Evolutionary conservation across 1,284 basidiomycete genomes (phyloP).

Genomic region (Boletus nobilissimus): DNA sequence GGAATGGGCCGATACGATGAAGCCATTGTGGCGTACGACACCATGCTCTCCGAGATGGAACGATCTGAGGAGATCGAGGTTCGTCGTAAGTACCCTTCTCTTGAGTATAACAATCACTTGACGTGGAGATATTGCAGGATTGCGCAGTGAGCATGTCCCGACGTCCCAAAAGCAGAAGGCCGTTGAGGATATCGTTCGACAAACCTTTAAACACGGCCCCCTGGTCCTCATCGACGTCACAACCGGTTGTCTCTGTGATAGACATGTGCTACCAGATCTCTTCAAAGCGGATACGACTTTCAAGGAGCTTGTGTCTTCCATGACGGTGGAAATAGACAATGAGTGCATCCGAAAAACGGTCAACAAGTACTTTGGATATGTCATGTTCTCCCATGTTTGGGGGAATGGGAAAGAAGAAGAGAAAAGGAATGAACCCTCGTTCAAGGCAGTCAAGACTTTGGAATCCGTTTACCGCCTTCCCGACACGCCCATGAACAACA

Average conservation of each 20-base stretch:
- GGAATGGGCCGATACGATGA: conserved; percentile 7
- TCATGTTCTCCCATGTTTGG: conserved; percentile 21
- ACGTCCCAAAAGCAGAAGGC: neutral
- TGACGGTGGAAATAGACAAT: neutral
- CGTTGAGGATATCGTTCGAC: neutral
- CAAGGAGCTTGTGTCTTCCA: conserved; percentile 11
- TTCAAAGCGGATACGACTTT: conserved; percentile 8
- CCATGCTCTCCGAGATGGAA: conserved; percentile 9
- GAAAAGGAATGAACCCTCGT: conserved; percentile 3
- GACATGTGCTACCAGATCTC: neutral
- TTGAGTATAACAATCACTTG: neutral
- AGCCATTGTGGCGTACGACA: conserved; percentile 5
- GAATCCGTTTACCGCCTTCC: neutral
- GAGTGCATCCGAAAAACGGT: neutral
- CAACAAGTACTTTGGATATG: conserved; percentile 10
- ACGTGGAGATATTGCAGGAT: neutral
- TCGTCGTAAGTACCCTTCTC: neutral
- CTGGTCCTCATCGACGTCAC: conserved; percentile 7
- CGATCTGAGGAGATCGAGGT: neutral
- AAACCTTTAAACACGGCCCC: neutral
- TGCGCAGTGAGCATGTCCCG: neutral
- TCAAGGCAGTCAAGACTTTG: neutral
- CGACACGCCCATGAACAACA: conserved; percentile 3
- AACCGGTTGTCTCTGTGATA: conserved; percentile 1
- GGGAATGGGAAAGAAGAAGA: conserved; percentile 13